phyloP scores from a whole-genome alignment of 2,329 filamentous ascomycete species.

The Coniochaeta sp. region DNA sequence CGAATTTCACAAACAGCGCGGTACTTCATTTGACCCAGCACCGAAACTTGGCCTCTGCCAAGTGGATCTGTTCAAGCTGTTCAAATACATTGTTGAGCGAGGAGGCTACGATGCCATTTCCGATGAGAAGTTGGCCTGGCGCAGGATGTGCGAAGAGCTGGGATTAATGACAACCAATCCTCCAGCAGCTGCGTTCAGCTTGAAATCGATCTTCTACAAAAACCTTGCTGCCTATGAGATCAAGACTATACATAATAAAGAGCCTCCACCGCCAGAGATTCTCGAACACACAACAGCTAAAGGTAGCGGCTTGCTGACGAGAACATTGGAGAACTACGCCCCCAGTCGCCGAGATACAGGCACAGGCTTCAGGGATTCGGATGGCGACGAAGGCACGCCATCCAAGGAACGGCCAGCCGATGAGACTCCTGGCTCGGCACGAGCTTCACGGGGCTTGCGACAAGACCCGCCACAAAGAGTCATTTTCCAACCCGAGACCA shows the following conservation, averaged over 20 bases:
- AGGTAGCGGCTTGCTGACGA: constrained; percentile 68
- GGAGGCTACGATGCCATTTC: constrained; percentile 84
- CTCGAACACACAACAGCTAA: constrained; percentile 83
- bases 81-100: constrained; percentile 65
- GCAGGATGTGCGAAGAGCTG: constrained; percentile 69
- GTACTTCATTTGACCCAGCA: constrained; percentile 70
- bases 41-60: constrained; percentile 73
- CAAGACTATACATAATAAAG: constrained; percentile 65
- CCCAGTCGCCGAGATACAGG: constrained; percentile 31
- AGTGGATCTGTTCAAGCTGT: constrained; percentile 72
- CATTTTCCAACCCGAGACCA: constrained; percentile 76
- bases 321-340: constrained; percentile 71
- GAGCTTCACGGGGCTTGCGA: constrained; percentile 59
- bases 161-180: constrained; percentile 68
- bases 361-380: constrained; percentile 37
- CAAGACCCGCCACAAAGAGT: constrained; percentile 81
- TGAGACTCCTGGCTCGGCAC: constrained; percentile 41
- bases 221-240: constrained; percentile 86
- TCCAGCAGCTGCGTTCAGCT: constrained; percentile 74
- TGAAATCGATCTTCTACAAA: constrained; percentile 87
- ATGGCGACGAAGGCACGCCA: constrained; percentile 53
- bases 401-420: constrained; percentile 42
- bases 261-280: constrained; percentile 82
- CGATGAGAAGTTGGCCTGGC: constrained; percentile 80
- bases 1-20: constrained; percentile 70